Evolutionary conservation across 768 basidiomycete genomes (phyloP), one percentile per base, ranked within the genome.

Genomic region (Kwoniella sp.): DNA sequence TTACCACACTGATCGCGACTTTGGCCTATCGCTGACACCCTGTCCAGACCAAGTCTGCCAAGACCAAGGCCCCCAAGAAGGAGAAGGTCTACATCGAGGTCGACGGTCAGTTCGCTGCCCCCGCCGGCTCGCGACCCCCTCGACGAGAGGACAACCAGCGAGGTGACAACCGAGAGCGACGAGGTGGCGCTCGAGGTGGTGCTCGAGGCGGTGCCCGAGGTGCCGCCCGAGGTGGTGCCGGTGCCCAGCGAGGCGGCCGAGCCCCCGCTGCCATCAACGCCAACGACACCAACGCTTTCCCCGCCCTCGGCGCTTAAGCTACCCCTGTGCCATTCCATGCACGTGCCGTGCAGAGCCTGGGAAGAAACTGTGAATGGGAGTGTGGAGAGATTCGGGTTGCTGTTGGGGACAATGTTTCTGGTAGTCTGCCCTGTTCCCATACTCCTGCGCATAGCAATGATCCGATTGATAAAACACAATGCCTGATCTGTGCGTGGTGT

Each of bases 11-110:
- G n/a, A n/a, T n/a, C n/a, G n/a, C n/a, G n/a, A n/a, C n/a, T n/a
- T 29, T 42, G 20, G n/a, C 34, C 50, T 20, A 8, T 15, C 27
- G n/a, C 36, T 51, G 14, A 34, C 31, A 6, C 2, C 11, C 14
- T 44, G 17, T 48, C 17, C 27, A 71, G 65, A 57, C 67, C 54
- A 71, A 72, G 61, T 49, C 66, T 38, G 34, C 63, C 50, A 67
- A 69, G 60, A 44, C 65, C 22, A 65, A 59, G 43, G 54, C 65
- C 19, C 37, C 66, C 47, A 72, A 70, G 65, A 72, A 73, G 67
- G 71, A 89, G 75, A 95, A 93, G 76, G 82, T 89, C 64, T 88
- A 80, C 78, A 79, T 98, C 69, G 90, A 93, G 70, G 88, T 96
- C 73, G 89, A 95, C 14, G 87, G 84, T 49, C 87, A 81, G 66